phyloP scores from a whole-genome alignment of 2,329 filamentous ascomycete species.

The Fonsecaea monophora region DNA sequence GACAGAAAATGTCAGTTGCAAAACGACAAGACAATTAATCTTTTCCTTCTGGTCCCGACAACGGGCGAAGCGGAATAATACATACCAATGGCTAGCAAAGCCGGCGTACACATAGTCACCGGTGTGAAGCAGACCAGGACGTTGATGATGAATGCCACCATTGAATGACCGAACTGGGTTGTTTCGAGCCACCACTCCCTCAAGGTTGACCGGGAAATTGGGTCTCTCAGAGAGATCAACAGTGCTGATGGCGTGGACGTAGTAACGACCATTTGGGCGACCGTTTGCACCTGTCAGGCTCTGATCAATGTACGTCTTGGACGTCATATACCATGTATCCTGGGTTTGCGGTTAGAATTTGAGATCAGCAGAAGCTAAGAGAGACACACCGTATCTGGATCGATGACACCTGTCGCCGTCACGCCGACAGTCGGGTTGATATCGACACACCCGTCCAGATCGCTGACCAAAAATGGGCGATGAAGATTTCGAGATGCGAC shows the following conservation, averaged over 20 bases:
- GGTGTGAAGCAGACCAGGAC: conserved; percentile 56
- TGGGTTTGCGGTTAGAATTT: conserved; percentile 13
- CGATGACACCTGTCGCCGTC: conserved; percentile 60
- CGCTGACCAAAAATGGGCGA: conserved; percentile 58
- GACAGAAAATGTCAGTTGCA: conserved; percentile 3
- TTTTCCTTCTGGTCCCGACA: neutral
- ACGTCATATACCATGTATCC: conserved; percentile 57
- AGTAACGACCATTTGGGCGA: conserved; percentile 49
- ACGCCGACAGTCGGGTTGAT: conserved; percentile 58
- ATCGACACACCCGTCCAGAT: conserved; percentile 57
- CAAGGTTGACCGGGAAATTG: conserved; percentile 58
- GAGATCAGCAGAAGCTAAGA: neutral
- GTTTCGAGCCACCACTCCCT: conserved; percentile 57
- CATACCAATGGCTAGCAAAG: conserved; percentile 61
- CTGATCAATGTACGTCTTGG: conserved; percentile 58
- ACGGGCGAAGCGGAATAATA: neutral
- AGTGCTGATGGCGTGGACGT: conserved; percentile 51
- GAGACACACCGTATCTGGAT: conserved; percentile 49
- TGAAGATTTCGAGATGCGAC: conserved; percentile 49
- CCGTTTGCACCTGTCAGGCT: conserved; percentile 45
- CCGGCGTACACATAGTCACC: conserved; percentile 59
- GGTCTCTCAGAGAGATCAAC: conserved; percentile 49
- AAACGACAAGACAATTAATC: neutral
- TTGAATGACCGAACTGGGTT: conserved; percentile 58
- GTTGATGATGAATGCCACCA: conserved; percentile 61